Conservation (phyloP, 225 moss, liverwort and hornwort species). For the Lunularia cruciata region DNA sequence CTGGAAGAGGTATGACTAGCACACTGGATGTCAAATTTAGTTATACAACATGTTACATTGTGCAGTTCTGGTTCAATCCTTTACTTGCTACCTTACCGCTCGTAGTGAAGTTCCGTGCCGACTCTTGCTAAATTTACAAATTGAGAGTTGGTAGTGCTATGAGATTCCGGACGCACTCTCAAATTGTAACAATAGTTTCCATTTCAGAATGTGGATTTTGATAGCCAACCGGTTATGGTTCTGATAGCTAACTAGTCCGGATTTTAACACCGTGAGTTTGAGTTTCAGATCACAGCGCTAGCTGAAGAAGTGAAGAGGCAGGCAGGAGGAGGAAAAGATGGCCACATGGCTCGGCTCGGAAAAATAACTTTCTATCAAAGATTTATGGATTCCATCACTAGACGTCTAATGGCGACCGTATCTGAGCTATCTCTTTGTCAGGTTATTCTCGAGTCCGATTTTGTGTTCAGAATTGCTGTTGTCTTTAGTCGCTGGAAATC, state of each 20-base stretch:
- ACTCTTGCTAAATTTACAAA: too few species aligned
- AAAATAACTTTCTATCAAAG: conserved; percentile 53
- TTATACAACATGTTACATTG: too few species aligned
- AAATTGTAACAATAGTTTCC: too few species aligned
- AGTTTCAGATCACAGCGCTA: conserved; percentile 64
- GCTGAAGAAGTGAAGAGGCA: conserved; percentile 51
- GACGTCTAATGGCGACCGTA: conserved; percentile 67
- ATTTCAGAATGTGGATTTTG: not conserved
- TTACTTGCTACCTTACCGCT: too few species aligned
- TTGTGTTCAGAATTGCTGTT: too few species aligned
- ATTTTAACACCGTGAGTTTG: too few species aligned
- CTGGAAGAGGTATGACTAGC: conserved; percentile 74
- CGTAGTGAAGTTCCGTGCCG: not conserved
- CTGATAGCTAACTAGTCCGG: not conserved
- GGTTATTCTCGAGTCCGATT: conserved; percentile 45
- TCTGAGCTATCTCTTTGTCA: conserved; percentile 82
- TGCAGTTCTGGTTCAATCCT: too few species aligned
- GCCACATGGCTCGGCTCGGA: conserved; percentile 33
- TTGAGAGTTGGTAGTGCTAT: too few species aligned
- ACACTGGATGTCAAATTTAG: too few species aligned
- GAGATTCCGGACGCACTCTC: too few species aligned
- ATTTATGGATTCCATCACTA: conserved; percentile 46
- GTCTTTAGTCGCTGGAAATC: too few species aligned
- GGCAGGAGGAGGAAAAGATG: conserved; percentile 40
- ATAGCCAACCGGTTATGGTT: not conserved